Percentiles rank a stretch among this genome's conserved stretches.
phyloP scores from a whole-genome alignment of 225 moss, liverwort and hornwort genomes.

The Sphagnum tenellum region DNA sequence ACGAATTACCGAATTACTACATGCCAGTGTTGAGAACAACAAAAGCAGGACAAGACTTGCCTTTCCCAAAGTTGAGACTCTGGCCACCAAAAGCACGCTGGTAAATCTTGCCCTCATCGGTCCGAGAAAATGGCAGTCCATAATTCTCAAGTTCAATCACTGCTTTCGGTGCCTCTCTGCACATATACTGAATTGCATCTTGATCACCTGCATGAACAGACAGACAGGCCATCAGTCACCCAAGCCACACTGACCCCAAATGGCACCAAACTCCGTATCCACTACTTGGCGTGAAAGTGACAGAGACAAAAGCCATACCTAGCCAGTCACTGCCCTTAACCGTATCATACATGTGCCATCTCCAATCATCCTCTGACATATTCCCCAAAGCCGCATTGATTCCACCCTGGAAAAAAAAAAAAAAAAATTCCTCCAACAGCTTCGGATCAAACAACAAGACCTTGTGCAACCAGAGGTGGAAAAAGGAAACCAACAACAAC shows the following conservation, averaged over 20 bases:
- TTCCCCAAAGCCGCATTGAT: constrained; percentile 98
- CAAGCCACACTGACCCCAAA: too few relatives aligned
- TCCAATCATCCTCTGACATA: constrained; percentile 97
- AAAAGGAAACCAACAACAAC: background rate
- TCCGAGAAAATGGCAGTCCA: constrained; percentile 91
- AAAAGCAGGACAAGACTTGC: constrained; percentile 6
- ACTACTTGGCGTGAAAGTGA: too few relatives aligned
- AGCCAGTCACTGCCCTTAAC: constrained; percentile 99
- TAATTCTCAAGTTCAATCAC: constrained; percentile 91
- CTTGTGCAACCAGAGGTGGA: too few relatives aligned
- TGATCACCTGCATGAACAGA: constrained; percentile 61
- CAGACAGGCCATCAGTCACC: too few relatives aligned
- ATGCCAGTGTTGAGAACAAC: background rate
- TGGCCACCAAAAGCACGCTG: constrained; percentile 98
- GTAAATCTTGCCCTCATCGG: constrained; percentile 87
- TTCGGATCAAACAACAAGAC: background rate
- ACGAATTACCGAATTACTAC: too few relatives aligned
- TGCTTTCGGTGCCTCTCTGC: constrained; percentile 90
- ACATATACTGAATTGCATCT: constrained; percentile 99
- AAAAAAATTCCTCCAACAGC: background rate
- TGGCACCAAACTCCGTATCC: background rate
- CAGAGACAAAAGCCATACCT: constrained; percentile 24
- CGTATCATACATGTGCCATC: constrained; percentile 99
- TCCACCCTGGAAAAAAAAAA: constrained; percentile 50
- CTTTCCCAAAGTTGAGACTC: constrained; percentile 96